These are phyloP conservation scores for Uronychia binucleata DNA, from an alignment of 73 alveolate species.

Conservation along the genomic window DNA sequence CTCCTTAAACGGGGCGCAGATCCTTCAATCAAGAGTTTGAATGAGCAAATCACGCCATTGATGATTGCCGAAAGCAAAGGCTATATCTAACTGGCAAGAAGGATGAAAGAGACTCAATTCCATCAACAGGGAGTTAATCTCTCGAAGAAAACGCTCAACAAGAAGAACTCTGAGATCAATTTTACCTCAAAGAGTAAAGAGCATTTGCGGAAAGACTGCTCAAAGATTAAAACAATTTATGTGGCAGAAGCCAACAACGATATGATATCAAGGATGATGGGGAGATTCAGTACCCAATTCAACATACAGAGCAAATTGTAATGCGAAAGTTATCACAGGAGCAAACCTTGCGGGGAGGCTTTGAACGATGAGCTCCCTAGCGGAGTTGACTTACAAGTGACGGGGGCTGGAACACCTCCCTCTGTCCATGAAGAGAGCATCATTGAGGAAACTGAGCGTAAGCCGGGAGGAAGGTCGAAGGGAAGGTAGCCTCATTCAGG, in stretches of 20 bases:
- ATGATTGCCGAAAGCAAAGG: no score
- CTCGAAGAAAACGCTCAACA: no score
- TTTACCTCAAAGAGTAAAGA: no score
- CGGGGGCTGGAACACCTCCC: neutral
- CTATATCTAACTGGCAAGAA: no score
- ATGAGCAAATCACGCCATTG: no score
- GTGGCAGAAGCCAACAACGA: neutral
- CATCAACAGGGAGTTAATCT: no score
- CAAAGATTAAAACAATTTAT: no score
- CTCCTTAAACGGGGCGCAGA: no score
- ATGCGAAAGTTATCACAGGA: neutral
- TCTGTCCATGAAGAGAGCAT: neutral
- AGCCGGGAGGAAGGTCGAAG: neutral
- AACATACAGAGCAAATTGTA: neutral
- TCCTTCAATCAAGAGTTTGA: no score
- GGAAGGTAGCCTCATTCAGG: constrained; percentile 2
- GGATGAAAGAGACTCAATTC: no score
- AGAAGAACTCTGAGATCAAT: no score
- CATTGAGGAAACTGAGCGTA: neutral
- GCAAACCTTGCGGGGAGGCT: neutral
- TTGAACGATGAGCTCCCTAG: neutral
- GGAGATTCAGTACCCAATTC: neutral
- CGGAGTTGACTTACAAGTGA: neutral
- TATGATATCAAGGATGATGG: neutral
- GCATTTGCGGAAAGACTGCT: no score